Evolutionary conservation across 108 stramenopile species (phyloP).

Genomic region (Fragilaria crotonensis): DNA sequence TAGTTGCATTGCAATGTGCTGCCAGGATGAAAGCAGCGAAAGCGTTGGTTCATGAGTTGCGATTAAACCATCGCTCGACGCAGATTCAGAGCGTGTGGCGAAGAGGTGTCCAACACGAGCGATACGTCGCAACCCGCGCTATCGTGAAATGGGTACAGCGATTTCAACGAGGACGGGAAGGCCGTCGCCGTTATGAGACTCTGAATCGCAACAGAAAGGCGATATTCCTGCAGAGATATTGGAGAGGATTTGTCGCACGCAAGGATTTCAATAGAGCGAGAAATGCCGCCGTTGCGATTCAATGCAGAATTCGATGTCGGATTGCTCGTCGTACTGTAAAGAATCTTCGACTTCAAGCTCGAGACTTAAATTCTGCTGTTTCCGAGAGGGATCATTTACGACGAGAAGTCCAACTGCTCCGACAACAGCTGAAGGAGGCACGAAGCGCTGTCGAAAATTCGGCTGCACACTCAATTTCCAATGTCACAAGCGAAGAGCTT

Average conservation of each 20-base stretch:
- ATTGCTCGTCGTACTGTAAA: constrained; percentile 19
- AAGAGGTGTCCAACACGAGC: not conserved
- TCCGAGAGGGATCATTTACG: constrained; percentile 51
- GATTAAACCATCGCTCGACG: constrained; percentile 2
- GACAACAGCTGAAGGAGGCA: constrained; percentile 30
- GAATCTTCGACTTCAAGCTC: constrained; percentile 40
- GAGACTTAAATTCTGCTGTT: constrained; percentile 34
- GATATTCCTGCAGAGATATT: constrained; percentile 27
- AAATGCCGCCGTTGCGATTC: constrained; percentile 26
- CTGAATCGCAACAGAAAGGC: constrained; percentile 29
- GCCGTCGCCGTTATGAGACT: constrained; percentile 14
- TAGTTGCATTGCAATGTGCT: constrained; percentile 1
- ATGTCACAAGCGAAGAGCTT: too few species aligned
- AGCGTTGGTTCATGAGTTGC: not conserved
- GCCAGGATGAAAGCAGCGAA: not conserved
- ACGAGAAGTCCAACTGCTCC: constrained; percentile 40
- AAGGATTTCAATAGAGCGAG: not conserved
- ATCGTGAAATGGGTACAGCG: constrained; percentile 35
- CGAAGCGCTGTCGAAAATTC: not conserved
- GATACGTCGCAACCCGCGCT: not conserved
- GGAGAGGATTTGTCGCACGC: constrained; percentile 7
- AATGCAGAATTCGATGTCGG: constrained; percentile 34
- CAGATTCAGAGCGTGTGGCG: constrained; percentile 7
- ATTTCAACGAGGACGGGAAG: constrained; percentile 20
- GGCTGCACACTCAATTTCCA: not conserved